Percentiles rank a stretch among this genome's conserved stretches.
These are phyloP conservation scores for Russula sp. DNA, from an alignment of 768 basidiomycete genomes.

Conservation along the genomic window DNA sequence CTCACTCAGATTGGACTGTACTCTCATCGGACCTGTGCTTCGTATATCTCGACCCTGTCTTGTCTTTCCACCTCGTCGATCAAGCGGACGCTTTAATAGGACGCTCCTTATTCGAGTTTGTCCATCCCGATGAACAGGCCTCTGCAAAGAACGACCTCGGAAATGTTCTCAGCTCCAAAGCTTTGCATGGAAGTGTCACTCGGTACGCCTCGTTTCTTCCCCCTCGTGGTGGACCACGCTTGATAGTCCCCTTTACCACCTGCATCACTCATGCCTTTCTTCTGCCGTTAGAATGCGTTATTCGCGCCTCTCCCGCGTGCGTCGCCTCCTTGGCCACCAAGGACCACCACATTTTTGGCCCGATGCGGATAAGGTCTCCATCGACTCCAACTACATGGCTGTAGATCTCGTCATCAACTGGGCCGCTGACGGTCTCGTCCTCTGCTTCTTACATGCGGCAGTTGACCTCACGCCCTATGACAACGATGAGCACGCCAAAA, in stretches of 20 bases:
- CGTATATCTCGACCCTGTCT: slow-evolving; percentile 79
- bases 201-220: slow-evolving; percentile 39
- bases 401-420: slow-evolving; percentile 88
- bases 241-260: slow-evolving; percentile 19
- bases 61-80: slow-evolving; percentile 62
- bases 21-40: slow-evolving; percentile 71
- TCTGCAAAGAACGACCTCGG: slow-evolving; percentile 71
- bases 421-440: slow-evolving; percentile 79
- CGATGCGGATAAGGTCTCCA: slow-evolving; percentile 60
- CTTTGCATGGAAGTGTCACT: slow-evolving; percentile 79
- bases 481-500: slow-evolving; percentile 70
- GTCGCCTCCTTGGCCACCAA: slow-evolving; percentile 62
- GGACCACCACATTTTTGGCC: slow-evolving; percentile 50
- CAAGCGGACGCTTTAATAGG: slow-evolving; percentile 67
- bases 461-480: slow-evolving; percentile 64
- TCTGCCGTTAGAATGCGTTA: slow-evolving; percentile 58
- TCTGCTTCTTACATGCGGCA: slow-evolving; percentile 84
- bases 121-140: slow-evolving; percentile 79
- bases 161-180: slow-evolving; percentile 65
- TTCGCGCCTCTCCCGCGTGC: slow-evolving; percentile 67
- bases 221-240: slow-evolving; percentile 19
- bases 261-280: slow-evolving; percentile 18
- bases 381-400: slow-evolving; percentile 75
- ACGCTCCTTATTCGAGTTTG: slow-evolving; percentile 65
- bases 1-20: slow-evolving; percentile 67